phyloP scores from a whole-genome alignment of 208 protist species.

The Trypanosoma cruzi region DNA sequence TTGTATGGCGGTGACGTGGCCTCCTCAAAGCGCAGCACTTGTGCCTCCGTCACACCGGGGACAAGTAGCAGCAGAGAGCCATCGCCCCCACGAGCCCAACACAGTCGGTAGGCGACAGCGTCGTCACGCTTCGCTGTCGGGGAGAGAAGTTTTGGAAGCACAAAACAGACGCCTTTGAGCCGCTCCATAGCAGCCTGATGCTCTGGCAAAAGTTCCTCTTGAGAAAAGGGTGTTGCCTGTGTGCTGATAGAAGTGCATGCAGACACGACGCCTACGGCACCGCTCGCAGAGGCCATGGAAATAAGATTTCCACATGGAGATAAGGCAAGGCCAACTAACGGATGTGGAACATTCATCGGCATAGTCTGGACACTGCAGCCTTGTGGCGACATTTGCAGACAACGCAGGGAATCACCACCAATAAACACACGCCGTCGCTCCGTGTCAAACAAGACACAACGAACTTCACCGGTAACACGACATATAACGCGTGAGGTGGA shows the following conservation, averaged over 20 bases:
- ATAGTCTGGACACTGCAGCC: conserved; percentile 58
- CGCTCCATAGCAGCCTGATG: background rate
- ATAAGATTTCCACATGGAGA: conserved; percentile 67
- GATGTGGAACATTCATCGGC: conserved; percentile 61
- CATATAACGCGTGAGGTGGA: conserved; percentile 67
- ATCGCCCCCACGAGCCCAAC: conserved; percentile 46
- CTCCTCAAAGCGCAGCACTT: conserved; percentile 36
- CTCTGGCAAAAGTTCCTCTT: too few species aligned
- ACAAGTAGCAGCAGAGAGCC: conserved; percentile 49
- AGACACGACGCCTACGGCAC: conserved; percentile 48
- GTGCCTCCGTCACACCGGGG: conserved; percentile 47
- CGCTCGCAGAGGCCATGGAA: conserved; percentile 66
- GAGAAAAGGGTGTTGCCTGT: background rate
- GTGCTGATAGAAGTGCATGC: background rate
- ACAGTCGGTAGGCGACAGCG: conserved; percentile 43
- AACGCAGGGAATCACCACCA: conserved; percentile 84
- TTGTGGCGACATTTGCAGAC: conserved; percentile 48
- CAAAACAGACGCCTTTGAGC: conserved; percentile 20
- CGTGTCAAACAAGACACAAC: conserved; percentile 66
- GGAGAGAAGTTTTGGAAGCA: conserved; percentile 47
- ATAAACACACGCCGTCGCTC: conserved; percentile 70
- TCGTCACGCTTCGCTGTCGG: conserved; percentile 50
- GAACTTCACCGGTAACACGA: conserved; percentile 79
- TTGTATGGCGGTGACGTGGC: conserved; percentile 6
- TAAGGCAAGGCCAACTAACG: conserved; percentile 58